Evolutionary conservation across 208 protist genomes (phyloP).

Genomic region (Entamoeba dispar): DNA sequence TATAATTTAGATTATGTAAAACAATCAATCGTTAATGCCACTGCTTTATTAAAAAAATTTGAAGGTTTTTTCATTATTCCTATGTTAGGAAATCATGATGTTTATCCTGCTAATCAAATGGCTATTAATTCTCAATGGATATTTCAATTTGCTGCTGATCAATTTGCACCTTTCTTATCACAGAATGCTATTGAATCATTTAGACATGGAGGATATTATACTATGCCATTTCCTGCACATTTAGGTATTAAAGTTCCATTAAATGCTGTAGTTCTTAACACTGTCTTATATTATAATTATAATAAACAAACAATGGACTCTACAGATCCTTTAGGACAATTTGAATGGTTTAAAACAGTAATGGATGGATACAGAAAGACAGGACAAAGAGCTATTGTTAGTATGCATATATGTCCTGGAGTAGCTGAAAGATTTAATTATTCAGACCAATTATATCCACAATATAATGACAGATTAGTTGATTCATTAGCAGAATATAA

Average conservation of each 20-base stretch:
- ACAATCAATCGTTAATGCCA: neutral
- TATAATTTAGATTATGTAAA: neutral
- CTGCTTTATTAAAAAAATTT: neutral
- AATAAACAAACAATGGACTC: neutral
- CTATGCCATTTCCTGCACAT: neutral
- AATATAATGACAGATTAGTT: neutral
- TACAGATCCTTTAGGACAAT: neutral
- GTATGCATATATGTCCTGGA: neutral
- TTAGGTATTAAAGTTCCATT: neutral
- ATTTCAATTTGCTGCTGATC: neutral
- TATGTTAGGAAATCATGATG: neutral
- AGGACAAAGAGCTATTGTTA: neutral
- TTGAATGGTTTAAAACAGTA: neutral
- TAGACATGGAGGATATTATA: neutral
- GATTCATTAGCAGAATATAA: neutral
- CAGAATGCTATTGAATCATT: neutral
- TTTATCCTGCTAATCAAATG: neutral
- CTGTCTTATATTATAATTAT: neutral
- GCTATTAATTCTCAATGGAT: neutral
- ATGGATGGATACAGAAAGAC: neutral
- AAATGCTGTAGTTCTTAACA: neutral
- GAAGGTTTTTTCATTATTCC: neutral
- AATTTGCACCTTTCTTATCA: neutral
- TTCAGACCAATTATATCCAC: neutral
- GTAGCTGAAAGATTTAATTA: neutral